phyloP scores from a whole-genome alignment of 306 rosid species.

The peach (Prunus persica) region DNA sequence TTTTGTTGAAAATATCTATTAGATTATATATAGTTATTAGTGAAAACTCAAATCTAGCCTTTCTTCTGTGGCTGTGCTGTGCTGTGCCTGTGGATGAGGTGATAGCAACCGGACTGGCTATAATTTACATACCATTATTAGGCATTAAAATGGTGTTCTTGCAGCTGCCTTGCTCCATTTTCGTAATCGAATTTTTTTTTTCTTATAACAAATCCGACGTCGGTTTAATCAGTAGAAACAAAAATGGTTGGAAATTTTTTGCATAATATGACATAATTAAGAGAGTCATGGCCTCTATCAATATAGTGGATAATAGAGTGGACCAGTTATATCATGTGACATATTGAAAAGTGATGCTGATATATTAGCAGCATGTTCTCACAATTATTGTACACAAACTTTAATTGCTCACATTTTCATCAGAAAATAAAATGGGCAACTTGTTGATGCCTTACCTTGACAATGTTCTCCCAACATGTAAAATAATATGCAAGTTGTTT shows the following conservation, averaged over 20 bases:
- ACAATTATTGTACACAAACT: conserved; percentile 5
- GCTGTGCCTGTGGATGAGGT: background rate
- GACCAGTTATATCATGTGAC: conserved; percentile 4
- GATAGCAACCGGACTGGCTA: background rate
- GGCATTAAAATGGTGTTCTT: background rate
- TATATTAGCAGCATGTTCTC: conserved; percentile 10
- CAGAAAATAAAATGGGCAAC: background rate
- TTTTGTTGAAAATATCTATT: background rate
- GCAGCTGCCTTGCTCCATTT: background rate
- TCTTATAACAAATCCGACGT: background rate
- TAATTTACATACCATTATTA: background rate
- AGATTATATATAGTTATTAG: background rate
- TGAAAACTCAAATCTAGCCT: background rate
- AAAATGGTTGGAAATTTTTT: background rate
- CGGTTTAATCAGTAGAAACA: background rate
- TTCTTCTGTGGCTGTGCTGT: background rate
- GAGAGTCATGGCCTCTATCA: background rate
- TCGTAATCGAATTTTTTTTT: background rate
- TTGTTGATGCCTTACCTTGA: background rate
- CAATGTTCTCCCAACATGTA: background rate
- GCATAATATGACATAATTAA: too few relatives aligned
- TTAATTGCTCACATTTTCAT: conserved; percentile 3
- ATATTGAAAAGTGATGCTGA: conserved; percentile 10
- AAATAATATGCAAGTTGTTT: background rate
- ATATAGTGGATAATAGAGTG: background rate